Percentiles rank a stretch among this genome's conserved stretches.
Evolutionary conservation across 2,329 filamentous ascomycete species (phyloP).

Genomic region (Colletotrichum abscissum): DNA sequence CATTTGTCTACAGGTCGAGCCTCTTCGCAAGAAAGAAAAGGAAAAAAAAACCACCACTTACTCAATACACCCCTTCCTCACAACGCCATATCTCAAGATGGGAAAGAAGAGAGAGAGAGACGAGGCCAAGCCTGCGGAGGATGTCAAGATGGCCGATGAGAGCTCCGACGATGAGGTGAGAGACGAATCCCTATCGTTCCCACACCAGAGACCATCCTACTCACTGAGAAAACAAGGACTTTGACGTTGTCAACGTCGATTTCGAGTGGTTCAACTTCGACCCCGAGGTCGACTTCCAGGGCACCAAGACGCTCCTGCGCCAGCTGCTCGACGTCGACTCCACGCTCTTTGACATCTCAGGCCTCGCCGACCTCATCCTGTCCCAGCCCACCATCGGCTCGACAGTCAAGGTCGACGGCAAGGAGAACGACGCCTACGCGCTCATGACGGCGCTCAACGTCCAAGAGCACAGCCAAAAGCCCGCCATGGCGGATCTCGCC

Average conservation of each 20-base stretch:
- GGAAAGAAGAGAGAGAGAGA: slow-evolving; percentile 64
- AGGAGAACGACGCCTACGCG: slow-evolving; percentile 91
- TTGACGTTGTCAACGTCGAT: slow-evolving; percentile 92
- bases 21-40: not conserved
- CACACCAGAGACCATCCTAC: slow-evolving; percentile 21
- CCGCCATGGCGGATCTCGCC: slow-evolving; percentile 76
- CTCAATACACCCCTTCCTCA: not conserved
- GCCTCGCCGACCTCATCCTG: slow-evolving; percentile 85
- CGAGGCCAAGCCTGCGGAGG: slow-evolving; percentile 55
- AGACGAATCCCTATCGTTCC: slow-evolving; percentile 34
- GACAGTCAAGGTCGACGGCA: slow-evolving; percentile 96
- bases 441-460: slow-evolving; percentile 91
- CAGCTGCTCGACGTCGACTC: slow-evolving; percentile 94
- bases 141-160: slow-evolving; percentile 62
- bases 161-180: slow-evolving; percentile 65
- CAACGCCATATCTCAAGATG: slow-evolving; percentile 47
- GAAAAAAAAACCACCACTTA: no score
- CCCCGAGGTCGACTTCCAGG: slow-evolving; percentile 91
- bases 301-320: slow-evolving; percentile 87
- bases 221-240: slow-evolving; percentile 73
- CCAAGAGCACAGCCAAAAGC: slow-evolving; percentile 80
- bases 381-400: slow-evolving; percentile 90
- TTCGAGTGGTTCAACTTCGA: slow-evolving; percentile 99
- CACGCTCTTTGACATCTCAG: slow-evolving; percentile 87
- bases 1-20: not conserved